A percentile compares a stretch with the other conserved stretches of the same genome.
phyloP scores from a whole-genome alignment of 257 asterid species.

The Petunia axillaris region DNA sequence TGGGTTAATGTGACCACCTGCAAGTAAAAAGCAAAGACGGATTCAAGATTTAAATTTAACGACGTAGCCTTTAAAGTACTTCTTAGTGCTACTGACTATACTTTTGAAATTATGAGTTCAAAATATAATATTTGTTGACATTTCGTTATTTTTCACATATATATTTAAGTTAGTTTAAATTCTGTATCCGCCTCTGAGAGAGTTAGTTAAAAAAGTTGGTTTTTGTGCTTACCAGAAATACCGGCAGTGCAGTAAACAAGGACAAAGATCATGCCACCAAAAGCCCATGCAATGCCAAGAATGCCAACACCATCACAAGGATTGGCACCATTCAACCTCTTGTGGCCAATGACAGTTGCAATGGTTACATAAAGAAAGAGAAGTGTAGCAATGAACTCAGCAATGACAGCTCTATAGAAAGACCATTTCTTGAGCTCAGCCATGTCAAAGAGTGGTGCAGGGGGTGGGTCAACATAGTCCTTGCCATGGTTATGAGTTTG shows the following conservation, averaged over 20 bases:
- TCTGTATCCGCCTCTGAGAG: too few species aligned
- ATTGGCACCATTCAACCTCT: background rate
- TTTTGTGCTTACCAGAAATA: conserved; percentile 3
- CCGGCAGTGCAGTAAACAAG: conserved; percentile 23
- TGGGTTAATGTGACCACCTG: conserved; percentile 33
- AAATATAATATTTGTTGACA: background rate
- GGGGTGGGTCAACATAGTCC: conserved; percentile 25
- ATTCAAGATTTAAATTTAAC: too few species aligned
- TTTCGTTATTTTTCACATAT: background rate
- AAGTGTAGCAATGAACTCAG: conserved; percentile 19
- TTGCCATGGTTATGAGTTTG: conserved; percentile 20
- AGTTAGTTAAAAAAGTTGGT: background rate
- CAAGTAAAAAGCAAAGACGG: background rate
- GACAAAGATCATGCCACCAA: conserved; percentile 22
- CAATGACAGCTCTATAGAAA: conserved; percentile 12
- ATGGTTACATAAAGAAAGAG: conserved; percentile 20
- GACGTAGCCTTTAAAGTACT: too few species aligned
- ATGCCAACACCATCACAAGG: conserved; percentile 20
- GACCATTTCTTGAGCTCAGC: conserved; percentile 14
- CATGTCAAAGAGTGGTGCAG: conserved; percentile 10
- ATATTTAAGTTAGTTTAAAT: background rate
- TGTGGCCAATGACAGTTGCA: conserved; percentile 11
- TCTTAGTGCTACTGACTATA: too few species aligned
- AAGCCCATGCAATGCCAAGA: conserved; percentile 27
- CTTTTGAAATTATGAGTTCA: background rate